These are phyloP conservation scores for Penstemon newberryi DNA, from an alignment of 257 asterid genomes.

Conservation along the genomic window DNA sequence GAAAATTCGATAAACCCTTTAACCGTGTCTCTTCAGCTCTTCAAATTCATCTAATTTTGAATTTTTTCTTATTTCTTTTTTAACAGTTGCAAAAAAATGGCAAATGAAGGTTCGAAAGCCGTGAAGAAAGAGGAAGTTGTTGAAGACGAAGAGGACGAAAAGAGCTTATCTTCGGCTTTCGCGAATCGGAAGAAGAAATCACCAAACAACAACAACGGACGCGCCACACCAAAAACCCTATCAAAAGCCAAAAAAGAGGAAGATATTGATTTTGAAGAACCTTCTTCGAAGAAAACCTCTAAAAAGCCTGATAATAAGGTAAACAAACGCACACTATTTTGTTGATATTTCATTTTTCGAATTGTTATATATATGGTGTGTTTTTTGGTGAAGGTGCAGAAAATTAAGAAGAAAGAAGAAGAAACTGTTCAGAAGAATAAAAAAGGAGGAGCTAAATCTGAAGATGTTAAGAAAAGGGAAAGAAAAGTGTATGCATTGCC, in stretches of 20 bases:
- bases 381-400: not conserved
- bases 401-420: slow-evolving; percentile 5
- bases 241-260: slow-evolving; percentile 21
- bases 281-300: not conserved
- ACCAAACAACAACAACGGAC: not conserved
- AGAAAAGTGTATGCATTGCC: not conserved
- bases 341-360: not conserved
- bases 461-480: slow-evolving; percentile 2
- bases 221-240: slow-evolving; percentile 9
- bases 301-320: slow-evolving; percentile 15
- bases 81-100: not conserved
- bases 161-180: slow-evolving; percentile 14
- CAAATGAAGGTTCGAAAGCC: slow-evolving; percentile 19
- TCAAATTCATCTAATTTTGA: too few relatives aligned
- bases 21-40: too few relatives aligned
- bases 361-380: not conserved
- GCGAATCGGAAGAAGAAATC: slow-evolving; percentile 17
- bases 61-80: too few relatives aligned
- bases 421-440: not conserved
- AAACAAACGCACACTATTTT: slow-evolving; percentile 5
- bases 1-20: too few relatives aligned
- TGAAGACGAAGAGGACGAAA: slow-evolving; percentile 14
- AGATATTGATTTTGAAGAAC: slow-evolving; percentile 3
- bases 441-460: not conserved
- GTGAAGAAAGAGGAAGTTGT: slow-evolving; percentile 20